phyloP scores from a whole-genome alignment of 306 rosid genomes.

The Acmispon strigosus region DNA sequence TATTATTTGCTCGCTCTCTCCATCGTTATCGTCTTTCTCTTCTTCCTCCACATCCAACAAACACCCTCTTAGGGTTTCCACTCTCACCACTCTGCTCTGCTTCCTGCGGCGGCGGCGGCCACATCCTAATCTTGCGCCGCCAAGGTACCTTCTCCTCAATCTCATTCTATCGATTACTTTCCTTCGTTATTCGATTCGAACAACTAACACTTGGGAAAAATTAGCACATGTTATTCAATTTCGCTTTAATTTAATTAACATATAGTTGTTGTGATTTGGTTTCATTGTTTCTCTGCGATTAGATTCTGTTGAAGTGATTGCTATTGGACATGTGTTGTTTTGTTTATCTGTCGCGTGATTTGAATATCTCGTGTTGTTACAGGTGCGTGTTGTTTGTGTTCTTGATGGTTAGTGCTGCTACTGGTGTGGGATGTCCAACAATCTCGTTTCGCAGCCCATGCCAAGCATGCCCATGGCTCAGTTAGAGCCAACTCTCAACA shows the following conservation, averaged over 20 bases:
- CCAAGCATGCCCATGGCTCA: constrained; percentile 55
- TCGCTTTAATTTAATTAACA: not conserved
- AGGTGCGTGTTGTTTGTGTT: constrained; percentile 7
- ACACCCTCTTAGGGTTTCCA: constrained; percentile 24
- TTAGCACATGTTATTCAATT: not conserved
- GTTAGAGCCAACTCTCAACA: constrained; percentile 43
- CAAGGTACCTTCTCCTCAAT: not conserved
- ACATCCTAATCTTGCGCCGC: not conserved
- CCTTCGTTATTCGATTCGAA: not conserved
- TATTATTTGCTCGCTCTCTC: not conserved
- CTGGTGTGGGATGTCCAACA: constrained; percentile 47
- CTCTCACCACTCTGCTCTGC: constrained; percentile 3
- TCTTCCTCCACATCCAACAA: not conserved
- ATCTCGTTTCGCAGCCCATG: constrained; percentile 49
- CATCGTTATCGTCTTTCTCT: constrained; percentile 5
- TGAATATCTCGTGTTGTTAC: constrained; percentile 1
- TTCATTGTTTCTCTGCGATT: not conserved
- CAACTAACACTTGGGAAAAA: not conserved
- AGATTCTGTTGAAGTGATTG: not conserved
- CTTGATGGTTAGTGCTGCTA: constrained; percentile 8
- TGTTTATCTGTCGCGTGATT: not conserved
- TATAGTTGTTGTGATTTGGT: not conserved
- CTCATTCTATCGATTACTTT: not conserved
- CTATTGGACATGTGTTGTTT: not conserved
- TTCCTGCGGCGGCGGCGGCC: constrained; percentile 3